Evolutionary conservation across 495 filamentous ascomycete species (phyloP).

Genomic region (Trichoderma orchidacearum): DNA sequence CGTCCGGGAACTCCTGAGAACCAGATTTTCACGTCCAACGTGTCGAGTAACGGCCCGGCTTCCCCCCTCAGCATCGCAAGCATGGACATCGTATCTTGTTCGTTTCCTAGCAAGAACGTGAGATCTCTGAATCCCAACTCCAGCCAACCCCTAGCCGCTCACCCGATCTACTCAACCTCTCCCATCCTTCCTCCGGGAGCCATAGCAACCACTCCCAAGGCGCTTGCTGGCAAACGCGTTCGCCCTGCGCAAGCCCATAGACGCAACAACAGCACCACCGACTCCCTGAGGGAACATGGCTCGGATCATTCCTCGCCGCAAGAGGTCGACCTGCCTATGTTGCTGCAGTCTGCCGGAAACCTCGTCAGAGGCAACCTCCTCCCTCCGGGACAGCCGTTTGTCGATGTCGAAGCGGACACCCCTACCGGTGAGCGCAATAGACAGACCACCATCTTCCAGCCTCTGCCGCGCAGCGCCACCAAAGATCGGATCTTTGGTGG

Average conservation of each 20-base stretch:
- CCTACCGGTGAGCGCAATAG: slow-evolving; percentile 22
- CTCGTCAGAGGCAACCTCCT: slow-evolving; percentile 73
- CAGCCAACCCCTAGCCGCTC: slow-evolving; percentile 39
- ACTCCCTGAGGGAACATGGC: slow-evolving; percentile 68
- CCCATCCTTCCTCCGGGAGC: slow-evolving; percentile 28
- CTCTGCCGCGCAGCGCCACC: slow-evolving; percentile 13
- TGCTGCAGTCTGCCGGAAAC: slow-evolving; percentile 60
- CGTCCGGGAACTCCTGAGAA: slow-evolving; percentile 29
- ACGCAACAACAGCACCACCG: slow-evolving; percentile 51
- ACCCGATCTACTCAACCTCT: slow-evolving; percentile 45
- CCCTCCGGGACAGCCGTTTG: slow-evolving; percentile 62
- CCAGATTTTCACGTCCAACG: slow-evolving; percentile 5
- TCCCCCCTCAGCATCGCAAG: slow-evolving; percentile 40
- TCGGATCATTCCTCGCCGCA: slow-evolving; percentile 33
- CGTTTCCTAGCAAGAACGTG: slow-evolving; percentile 54
- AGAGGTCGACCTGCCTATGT: slow-evolving; percentile 43
- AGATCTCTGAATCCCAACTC: slow-evolving; percentile 29
- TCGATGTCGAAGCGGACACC: slow-evolving; percentile 51
- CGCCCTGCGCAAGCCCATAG: slow-evolving; percentile 31
- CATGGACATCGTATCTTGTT: slow-evolving; percentile 64
- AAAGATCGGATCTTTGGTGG: slow-evolving; percentile 30
- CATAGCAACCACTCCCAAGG: slow-evolving; percentile 36
- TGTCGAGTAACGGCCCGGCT: slow-evolving; percentile 18
- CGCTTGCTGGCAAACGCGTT: slow-evolving; percentile 37
- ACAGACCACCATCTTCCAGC: slow-evolving; percentile 36